phyloP scores from a whole-genome alignment of 179 eudicot species.

The Gypsophila paniculata region DNA sequence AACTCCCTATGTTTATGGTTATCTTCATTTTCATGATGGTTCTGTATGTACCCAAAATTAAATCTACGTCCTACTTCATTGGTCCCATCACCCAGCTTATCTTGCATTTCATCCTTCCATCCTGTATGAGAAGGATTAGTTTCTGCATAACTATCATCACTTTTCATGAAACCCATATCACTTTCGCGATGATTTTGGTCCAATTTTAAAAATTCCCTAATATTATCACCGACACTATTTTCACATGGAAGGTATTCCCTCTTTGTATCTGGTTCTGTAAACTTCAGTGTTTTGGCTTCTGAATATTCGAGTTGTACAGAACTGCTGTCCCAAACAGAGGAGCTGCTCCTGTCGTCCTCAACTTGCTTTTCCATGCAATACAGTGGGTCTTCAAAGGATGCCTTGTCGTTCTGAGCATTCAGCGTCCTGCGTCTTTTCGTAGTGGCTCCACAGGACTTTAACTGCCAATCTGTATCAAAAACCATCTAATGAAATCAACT shows the following conservation, averaged over 20 bases:
- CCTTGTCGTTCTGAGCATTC: slow-evolving; percentile 21
- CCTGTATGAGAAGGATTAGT: slow-evolving; percentile 25
- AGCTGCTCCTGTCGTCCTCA: slow-evolving; percentile 29
- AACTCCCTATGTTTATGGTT: slow-evolving; percentile 23
- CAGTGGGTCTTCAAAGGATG: slow-evolving; percentile 25
- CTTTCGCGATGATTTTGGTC: slow-evolving; percentile 24
- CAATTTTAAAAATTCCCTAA: slow-evolving; percentile 23
- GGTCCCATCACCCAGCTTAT: slow-evolving; percentile 26
- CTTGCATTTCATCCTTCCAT: slow-evolving; percentile 34
- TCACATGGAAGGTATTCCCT: slow-evolving; percentile 22
- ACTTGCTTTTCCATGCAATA: slow-evolving; percentile 29
- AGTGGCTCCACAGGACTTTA: slow-evolving; percentile 29
- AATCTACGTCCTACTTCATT: slow-evolving; percentile 20
- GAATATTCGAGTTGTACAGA: slow-evolving; percentile 19
- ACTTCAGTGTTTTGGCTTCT: slow-evolving; percentile 21
- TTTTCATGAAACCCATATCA: slow-evolving; percentile 26
- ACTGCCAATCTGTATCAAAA: slow-evolving; percentile 41
- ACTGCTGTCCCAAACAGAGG: slow-evolving; percentile 23
- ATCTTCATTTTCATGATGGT: slow-evolving; percentile 20
- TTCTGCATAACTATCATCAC: slow-evolving; percentile 20
- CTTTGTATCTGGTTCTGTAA: slow-evolving; percentile 25
- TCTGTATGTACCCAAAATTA: slow-evolving; percentile 11
- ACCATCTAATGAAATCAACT: slow-evolving; percentile 15
- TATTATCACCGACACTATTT: slow-evolving; percentile 16
- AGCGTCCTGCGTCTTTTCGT: slow-evolving; percentile 45